Percentiles rank a stretch among this genome's conserved stretches.
Evolutionary conservation across 768 basidiomycete genomes (phyloP).

Genomic region (Lactifluus volemus): DNA sequence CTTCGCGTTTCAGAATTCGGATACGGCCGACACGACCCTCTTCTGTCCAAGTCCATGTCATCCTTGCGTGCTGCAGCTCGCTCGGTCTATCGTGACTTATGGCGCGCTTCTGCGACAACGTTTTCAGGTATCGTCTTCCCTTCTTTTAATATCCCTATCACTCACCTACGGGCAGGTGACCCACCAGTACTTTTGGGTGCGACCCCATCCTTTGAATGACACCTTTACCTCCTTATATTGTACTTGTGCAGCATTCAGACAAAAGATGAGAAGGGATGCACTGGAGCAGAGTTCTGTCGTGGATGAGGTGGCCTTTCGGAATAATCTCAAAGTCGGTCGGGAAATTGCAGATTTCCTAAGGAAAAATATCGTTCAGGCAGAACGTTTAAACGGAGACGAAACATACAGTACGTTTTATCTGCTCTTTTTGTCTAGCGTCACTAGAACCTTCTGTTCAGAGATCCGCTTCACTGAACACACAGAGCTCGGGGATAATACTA

Average conservation of each 20-base stretch:
- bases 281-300: slow-evolving; percentile 32
- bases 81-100: slow-evolving; percentile 64
- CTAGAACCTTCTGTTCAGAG: slow-evolving; percentile 32
- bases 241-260: slow-evolving; percentile 49
- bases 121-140: slow-evolving; percentile 41
- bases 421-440: not conserved
- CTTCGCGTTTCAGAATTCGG: not conserved
- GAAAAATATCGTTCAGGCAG: slow-evolving; percentile 81
- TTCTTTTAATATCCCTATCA: not conserved
- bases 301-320: slow-evolving; percentile 41
- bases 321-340: slow-evolving; percentile 47
- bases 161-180: slow-evolving; percentile 38
- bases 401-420: slow-evolving; percentile 45
- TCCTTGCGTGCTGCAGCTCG: slow-evolving; percentile 55
- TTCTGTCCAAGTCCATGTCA: slow-evolving; percentile 36
- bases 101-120: slow-evolving; percentile 55
- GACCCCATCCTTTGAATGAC: not conserved
- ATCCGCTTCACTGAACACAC: slow-evolving; percentile 71
- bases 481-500: slow-evolving; percentile 79
- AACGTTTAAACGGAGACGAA: slow-evolving; percentile 34
- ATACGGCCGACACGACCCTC: not conserved
- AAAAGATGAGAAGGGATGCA: slow-evolving; percentile 58
- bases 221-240: not conserved
- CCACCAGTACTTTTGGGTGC: slow-evolving; percentile 45
- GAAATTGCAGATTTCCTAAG: slow-evolving; percentile 71